A percentile compares a stretch with the other conserved stretches of the same genome.
phyloP scores from a whole-genome alignment of 768 basidiomycete genomes.

The Boletus reticulatus region DNA sequence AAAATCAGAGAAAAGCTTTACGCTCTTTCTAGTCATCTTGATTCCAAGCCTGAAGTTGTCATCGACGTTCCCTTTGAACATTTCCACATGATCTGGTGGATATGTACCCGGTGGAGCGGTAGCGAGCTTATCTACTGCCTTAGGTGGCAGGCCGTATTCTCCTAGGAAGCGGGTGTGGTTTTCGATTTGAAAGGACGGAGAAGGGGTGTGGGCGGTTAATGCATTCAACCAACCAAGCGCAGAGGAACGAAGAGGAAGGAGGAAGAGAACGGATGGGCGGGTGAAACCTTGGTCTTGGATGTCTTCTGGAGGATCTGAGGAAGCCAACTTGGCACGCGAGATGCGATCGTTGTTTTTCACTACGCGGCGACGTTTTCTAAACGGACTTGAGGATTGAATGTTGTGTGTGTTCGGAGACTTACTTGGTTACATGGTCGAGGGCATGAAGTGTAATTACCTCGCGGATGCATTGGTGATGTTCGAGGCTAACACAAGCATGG shows the following conservation, averaged over 20 bases:
- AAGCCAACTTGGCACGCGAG: conserved; percentile 62
- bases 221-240: conserved; percentile 82
- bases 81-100: conserved; percentile 87
- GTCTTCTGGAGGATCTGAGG: conserved; percentile 60
- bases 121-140: conserved; percentile 76
- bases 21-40: conserved; percentile 88
- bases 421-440: conserved; percentile 91
- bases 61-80: conserved; percentile 95
- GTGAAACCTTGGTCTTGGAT: conserved; percentile 98
- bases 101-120: conserved; percentile 73
- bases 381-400: background rate
- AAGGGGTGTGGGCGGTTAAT: conserved; percentile 71
- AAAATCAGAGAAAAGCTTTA: conserved; percentile 90
- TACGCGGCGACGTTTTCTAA: conserved; percentile 84
- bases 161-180: conserved; percentile 77
- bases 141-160: conserved; percentile 83
- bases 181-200: conserved; percentile 78
- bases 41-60: conserved; percentile 92
- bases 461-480: conserved; percentile 59
- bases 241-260: conserved; percentile 90
- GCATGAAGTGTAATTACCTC: conserved; percentile 77
- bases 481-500: conserved; percentile 61
- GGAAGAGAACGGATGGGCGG: conserved; percentile 87
- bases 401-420: background rate
- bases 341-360: conserved; percentile 94